Conservation (phyloP, 2,329 filamentous ascomycete genomes). For the Drechslerella coelobrocha region DNA sequence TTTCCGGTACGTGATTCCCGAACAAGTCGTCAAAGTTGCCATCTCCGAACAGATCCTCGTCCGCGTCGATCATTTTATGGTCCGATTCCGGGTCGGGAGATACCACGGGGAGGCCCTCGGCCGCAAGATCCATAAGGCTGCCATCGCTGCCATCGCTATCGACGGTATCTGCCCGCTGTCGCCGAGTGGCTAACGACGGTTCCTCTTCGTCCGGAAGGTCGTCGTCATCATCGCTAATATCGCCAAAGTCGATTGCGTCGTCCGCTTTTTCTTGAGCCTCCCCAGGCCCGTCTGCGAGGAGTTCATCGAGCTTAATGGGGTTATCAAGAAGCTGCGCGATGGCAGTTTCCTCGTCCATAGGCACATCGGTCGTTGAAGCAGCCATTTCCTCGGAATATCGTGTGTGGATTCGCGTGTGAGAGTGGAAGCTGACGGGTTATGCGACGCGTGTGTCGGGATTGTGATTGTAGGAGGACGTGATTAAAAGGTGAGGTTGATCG, state of each 20-base stretch:
- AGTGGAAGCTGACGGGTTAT: background rate
- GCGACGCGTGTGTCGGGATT: background rate
- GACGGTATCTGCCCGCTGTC: constrained; percentile 33
- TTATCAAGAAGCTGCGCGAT: constrained; percentile 62
- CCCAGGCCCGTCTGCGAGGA: constrained; percentile 47
- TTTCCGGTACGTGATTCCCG: constrained; percentile 32
- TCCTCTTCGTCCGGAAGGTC: constrained; percentile 79
- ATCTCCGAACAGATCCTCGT: constrained; percentile 61
- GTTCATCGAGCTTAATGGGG: constrained; percentile 63
- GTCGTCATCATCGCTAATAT: constrained; percentile 85
- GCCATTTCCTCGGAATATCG: constrained; percentile 1
- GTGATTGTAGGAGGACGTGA: background rate
- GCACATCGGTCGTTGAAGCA: constrained; percentile 53
- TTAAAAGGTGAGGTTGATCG: background rate
- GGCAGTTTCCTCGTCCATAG: constrained; percentile 63
- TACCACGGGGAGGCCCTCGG: constrained; percentile 6
- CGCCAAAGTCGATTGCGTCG: constrained; percentile 87
- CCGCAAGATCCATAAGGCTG: constrained; percentile 55
- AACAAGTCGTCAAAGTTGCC: constrained; percentile 56
- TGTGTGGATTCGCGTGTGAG: background rate
- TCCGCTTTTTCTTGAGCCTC: constrained; percentile 81
- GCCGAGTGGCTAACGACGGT: constrained; percentile 22
- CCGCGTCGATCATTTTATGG: constrained; percentile 38
- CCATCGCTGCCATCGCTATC: constrained; percentile 55
- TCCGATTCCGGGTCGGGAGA: constrained; percentile 26